These are phyloP conservation scores for Hypomyces perniciosus DNA, from an alignment of 2,329 filamentous ascomycete species.

Conservation along the genomic window DNA sequence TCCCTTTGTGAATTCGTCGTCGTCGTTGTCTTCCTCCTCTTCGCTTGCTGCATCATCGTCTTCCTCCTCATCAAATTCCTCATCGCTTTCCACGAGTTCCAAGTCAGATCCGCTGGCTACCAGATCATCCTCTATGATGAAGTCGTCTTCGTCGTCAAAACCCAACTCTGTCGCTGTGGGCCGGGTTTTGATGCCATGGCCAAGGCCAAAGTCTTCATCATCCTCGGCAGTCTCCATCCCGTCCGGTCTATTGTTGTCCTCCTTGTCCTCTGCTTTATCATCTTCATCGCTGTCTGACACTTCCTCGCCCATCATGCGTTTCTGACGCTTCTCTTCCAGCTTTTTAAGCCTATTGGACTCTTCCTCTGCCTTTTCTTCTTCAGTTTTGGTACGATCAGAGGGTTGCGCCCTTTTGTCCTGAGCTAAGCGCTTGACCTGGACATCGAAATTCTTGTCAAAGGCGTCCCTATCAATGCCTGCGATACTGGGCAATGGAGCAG, in stretches of 20 bases:
- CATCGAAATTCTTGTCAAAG: constrained; percentile 83
- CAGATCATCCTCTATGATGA: constrained; percentile 82
- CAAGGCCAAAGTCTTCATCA: constrained; percentile 54
- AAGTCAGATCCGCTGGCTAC: constrained; percentile 73
- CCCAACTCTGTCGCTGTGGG: constrained; percentile 58
- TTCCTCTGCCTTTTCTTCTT: constrained; percentile 75
- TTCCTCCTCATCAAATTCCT: constrained; percentile 43
- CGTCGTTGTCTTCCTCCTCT: constrained; percentile 40
- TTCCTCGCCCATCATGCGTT: constrained; percentile 82
- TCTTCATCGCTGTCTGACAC: constrained; percentile 59
- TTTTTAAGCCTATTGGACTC: constrained; percentile 71
- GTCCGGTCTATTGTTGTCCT: constrained; percentile 28
- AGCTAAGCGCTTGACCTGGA: constrained; percentile 72
- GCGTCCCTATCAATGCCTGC: constrained; percentile 57
- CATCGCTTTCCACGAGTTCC: constrained; percentile 51
- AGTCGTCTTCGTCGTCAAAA: constrained; percentile 92
- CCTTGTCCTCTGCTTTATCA: constrained; percentile 35
- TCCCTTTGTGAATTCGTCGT: constrained; percentile 68
- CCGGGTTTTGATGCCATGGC: constrained; percentile 50
- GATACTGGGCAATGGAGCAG: constrained; percentile 25
- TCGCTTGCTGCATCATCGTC: constrained; percentile 35
- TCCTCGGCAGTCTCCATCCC: constrained; percentile 28
- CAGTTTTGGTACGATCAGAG: constrained; percentile 82
- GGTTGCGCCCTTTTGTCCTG: constrained; percentile 81
- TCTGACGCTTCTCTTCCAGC: constrained; percentile 74